A percentile compares a stretch with the other conserved stretches of the same genome.
Conservation (phyloP, 441 rosid species). For the Gossypium aridum region DNA sequence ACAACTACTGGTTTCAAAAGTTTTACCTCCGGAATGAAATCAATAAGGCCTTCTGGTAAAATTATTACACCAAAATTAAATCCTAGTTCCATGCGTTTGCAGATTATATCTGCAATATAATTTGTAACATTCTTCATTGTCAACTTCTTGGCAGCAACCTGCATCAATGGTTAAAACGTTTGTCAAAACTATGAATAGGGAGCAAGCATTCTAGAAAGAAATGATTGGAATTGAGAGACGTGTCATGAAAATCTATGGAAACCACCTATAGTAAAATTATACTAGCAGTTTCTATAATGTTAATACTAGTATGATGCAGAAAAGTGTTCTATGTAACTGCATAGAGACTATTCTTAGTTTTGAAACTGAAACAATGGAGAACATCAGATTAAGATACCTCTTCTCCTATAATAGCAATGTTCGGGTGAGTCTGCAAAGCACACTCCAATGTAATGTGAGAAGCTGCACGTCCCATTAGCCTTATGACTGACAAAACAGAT, state of each 20-base stretch:
- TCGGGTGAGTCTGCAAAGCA: conserved; percentile 96
- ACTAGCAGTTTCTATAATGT: neutral
- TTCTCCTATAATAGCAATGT: conserved; percentile 83
- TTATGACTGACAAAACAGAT: conserved; percentile 47
- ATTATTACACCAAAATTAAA: conserved; percentile 86
- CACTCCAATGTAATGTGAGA: conserved; percentile 97
- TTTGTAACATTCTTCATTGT: conserved; percentile 84
- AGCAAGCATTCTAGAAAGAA: neutral
- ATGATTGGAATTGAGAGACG: neutral
- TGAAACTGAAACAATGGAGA: neutral
- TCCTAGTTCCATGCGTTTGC: conserved; percentile 61
- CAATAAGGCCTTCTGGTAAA: conserved; percentile 91
- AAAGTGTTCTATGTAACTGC: neutral
- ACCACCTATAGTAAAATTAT: neutral
- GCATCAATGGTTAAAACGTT: conserved; percentile 12
- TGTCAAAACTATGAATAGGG: neutral
- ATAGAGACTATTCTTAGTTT: neutral
- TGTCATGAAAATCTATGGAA: neutral
- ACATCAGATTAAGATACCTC: conserved; percentile 46
- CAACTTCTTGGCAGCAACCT: conserved; percentile 78
- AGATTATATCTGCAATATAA: conserved; percentile 67
- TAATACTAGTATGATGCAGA: neutral
- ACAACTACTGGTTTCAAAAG: neutral
- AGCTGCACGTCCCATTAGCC: conserved; percentile 90
- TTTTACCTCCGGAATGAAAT: conserved; percentile 91